Evolutionary conservation across 75 land plant genomes (phyloP).

Genomic region (Cryptomeria japonica): DNA sequence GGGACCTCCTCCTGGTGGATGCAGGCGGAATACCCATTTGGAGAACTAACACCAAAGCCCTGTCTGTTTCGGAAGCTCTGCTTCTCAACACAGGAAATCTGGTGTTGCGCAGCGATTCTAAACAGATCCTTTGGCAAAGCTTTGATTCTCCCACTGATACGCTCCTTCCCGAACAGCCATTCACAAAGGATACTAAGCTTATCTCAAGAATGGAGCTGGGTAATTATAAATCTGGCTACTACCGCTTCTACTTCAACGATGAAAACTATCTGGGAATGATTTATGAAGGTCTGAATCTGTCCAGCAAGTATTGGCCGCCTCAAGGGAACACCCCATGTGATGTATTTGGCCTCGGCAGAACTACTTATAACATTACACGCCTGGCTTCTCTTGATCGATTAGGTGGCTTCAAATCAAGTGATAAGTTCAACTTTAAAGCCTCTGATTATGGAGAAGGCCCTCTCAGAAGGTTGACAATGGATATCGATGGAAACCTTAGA

Average conservation of each 20-base stretch:
- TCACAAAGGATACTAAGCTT: constrained; percentile 25
- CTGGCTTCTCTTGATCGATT: too few relatives aligned
- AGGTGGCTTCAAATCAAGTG: too few relatives aligned
- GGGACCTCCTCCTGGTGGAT: too few relatives aligned
- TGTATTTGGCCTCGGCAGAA: too few relatives aligned
- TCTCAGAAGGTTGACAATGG: too few relatives aligned
- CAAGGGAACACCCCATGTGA: constrained; percentile 6
- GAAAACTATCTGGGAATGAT: too few relatives aligned
- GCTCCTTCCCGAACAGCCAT: constrained; percentile 35
- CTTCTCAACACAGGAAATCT: constrained; percentile 43
- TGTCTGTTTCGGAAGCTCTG: background rate
- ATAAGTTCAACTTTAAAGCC: too few relatives aligned
- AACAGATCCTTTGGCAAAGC: too few relatives aligned
- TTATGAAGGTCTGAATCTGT: constrained; percentile 16
- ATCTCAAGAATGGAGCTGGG: constrained; percentile 7
- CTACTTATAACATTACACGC: too few relatives aligned
- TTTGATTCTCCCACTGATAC: constrained; percentile 51
- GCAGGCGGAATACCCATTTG: constrained; percentile 15
- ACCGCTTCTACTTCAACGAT: constrained; percentile 21
- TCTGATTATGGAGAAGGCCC: too few relatives aligned
- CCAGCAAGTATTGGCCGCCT: background rate
- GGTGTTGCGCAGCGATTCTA: too few relatives aligned
- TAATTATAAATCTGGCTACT: constrained; percentile 24
- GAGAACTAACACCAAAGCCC: constrained; percentile 23
- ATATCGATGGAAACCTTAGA: too few relatives aligned